These are phyloP conservation scores for Eucalyptus paniculata DNA, from an alignment of 345 rosid genomes.

Conservation along the genomic window DNA sequence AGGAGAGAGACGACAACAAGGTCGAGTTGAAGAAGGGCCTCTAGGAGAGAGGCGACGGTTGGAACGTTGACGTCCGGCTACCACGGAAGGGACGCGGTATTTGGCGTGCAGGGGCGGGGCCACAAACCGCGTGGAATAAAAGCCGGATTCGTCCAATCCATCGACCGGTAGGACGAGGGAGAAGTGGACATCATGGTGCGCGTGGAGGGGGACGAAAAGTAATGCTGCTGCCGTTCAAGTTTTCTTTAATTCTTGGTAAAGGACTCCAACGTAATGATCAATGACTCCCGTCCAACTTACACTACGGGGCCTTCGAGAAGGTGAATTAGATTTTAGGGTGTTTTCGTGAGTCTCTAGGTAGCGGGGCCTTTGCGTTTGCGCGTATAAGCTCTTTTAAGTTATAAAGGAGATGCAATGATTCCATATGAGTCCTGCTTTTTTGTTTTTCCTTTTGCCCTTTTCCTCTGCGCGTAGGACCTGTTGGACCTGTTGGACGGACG, in stretches of 20 bases:
- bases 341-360: background rate
- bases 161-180: background rate
- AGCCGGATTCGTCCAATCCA: background rate
- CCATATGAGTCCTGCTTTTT: background rate
- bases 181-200: background rate
- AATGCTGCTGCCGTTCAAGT: background rate
- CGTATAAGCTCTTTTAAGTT: background rate
- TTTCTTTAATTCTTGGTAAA: background rate
- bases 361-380: background rate
- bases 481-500: rapidly evolving
- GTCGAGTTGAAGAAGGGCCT: background rate
- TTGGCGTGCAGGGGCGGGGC: background rate
- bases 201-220: background rate
- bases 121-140: background rate
- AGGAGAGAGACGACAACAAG: background rate
- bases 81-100: background rate
- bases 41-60: background rate
- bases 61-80: background rate
- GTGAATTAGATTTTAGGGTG: rapidly evolving
- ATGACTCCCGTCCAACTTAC: background rate
- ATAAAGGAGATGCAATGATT: background rate
- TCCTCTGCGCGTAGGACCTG: background rate
- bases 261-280: background rate
- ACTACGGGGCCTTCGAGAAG: background rate
- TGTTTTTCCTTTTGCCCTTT: background rate